Base-by-base conservation (phyloP, 805 yeast genomes). In the Kodamaea fukazawae region DNA sequence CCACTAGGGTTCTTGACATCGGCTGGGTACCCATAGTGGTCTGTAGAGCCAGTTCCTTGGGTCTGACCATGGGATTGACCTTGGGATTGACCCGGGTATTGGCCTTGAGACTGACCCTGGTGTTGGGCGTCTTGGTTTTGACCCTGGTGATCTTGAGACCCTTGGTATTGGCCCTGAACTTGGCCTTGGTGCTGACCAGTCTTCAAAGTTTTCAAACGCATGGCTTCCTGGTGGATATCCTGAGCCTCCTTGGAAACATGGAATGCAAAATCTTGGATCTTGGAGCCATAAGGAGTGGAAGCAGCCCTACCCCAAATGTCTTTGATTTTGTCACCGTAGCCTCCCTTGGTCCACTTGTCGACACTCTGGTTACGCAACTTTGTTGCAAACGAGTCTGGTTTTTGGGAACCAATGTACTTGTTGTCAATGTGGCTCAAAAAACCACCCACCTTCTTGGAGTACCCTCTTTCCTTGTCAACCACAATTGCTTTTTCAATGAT, bases 151-250 rank as follows among this genome's bases (percentile, higher is more conserved):
- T 6, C 23, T 20, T 20, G 23, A 8, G 23, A 20, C n/a, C n/a
- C n/a, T n/a, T n/a, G n/a, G n/a, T n/a, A n/a, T n/a, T n/a, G n/a
- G n/a, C n/a, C n/a, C n/a, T 6, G 23, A 20, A 8, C 8, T 8
- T 20, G 23, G 8, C 23, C 23, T 8, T 20, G 23, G 5, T 20
- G 23, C 11, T 13, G 54, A 53, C 52, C 23, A 20, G 69, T 70
- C 60, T 81, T 77, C 54, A 82, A 53, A 27, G 75, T 82, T 14
- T 84, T 84, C 55, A 85, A 70, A 51, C 91, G 71, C 48, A 71
- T 70, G 15, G 95, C 95, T 62, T 85, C 91, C 40, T 69, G 73
- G 58, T 86, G 90, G 35, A 85, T 85, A 41, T 79, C 80, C 38
- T 65, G 63, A 1, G 75, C 83, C 48, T 80, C 84, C 42, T 66